phyloP scores from a whole-genome alignment of 305 asterid species.

The Caryopteris hybrid region DNA sequence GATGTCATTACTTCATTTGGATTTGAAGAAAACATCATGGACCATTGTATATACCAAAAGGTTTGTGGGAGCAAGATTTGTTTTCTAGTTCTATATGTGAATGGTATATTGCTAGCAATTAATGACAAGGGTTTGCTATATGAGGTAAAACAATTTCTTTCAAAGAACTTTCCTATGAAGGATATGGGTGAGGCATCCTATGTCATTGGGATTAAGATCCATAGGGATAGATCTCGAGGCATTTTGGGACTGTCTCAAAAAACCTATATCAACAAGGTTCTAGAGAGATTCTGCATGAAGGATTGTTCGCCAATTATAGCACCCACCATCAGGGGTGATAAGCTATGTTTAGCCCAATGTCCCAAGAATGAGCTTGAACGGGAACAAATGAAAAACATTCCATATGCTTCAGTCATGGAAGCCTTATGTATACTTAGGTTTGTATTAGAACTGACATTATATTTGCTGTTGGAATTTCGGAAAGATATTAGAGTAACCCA shows the following conservation, averaged over 20 bases:
- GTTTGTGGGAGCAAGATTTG: not conserved
- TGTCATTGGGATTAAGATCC: not conserved
- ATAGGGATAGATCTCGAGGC: not conserved
- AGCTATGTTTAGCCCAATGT: too few relatives aligned
- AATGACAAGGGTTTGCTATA: not conserved
- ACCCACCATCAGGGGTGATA: too few relatives aligned
- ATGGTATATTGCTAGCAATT: not conserved
- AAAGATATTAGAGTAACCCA: too few relatives aligned
- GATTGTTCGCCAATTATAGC: not conserved
- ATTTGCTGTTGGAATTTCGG: too few relatives aligned
- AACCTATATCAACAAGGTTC: not conserved
- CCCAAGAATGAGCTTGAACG: too few relatives aligned
- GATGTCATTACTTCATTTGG: not conserved
- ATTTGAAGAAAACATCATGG: not conserved
- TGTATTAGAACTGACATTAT: too few relatives aligned
- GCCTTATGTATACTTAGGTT: too few relatives aligned
- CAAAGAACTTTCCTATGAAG: conserved; percentile 1
- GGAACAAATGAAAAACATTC: too few relatives aligned
- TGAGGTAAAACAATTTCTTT: not conserved
- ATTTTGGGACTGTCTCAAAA: not conserved
- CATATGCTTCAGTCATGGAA: too few relatives aligned
- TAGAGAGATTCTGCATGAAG: not conserved
- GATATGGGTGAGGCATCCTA: conserved; percentile 9
- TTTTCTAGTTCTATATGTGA: not conserved
- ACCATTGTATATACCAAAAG: not conserved